A percentile compares a stretch with the other conserved stretches of the same genome.
These are phyloP conservation scores for Trichoderma atroviride DNA, from an alignment of 2,329 filamentous ascomycete species.

Conservation along the genomic window DNA sequence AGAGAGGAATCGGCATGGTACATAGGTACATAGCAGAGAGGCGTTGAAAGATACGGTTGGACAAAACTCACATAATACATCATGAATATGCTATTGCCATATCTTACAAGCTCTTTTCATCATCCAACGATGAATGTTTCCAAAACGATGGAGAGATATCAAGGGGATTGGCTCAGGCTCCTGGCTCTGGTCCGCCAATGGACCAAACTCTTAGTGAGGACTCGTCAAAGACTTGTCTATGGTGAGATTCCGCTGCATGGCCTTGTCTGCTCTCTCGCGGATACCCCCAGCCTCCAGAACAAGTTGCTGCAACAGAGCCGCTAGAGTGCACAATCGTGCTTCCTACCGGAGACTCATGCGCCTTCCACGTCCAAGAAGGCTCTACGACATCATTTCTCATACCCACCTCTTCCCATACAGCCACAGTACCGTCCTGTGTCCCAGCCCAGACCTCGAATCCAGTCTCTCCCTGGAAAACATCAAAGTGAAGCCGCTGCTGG, in stretches of 20 bases:
- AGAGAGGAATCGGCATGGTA: neutral
- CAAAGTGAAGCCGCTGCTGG: slow-evolving; percentile 60
- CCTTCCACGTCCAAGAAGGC: slow-evolving; percentile 55
- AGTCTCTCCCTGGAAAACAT: slow-evolving; percentile 52
- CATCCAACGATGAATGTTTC: neutral
- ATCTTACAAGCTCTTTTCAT: neutral
- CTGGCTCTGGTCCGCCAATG: slow-evolving; percentile 7
- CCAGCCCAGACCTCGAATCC: slow-evolving; percentile 67
- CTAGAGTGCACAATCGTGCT: slow-evolving; percentile 55
- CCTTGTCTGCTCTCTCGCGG: slow-evolving; percentile 20
- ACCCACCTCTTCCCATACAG: slow-evolving; percentile 62
- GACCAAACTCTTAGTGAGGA: slow-evolving; percentile 33
- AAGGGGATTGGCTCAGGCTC: neutral
- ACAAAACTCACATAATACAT: neutral
- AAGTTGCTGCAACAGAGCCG: slow-evolving; percentile 60
- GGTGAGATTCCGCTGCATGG: neutral
- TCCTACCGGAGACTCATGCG: slow-evolving; percentile 52
- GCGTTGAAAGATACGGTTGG: neutral
- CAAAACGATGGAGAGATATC: neutral
- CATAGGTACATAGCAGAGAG: neutral
- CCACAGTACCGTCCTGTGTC: slow-evolving; percentile 55
- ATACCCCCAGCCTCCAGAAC: slow-evolving; percentile 57
- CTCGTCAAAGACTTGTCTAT: slow-evolving; percentile 28
- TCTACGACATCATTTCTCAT: slow-evolving; percentile 46
- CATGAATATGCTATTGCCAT: neutral